Conservation (phyloP, 768 basidiomycete genomes). For the Hypsizygus marmoreus region DNA sequence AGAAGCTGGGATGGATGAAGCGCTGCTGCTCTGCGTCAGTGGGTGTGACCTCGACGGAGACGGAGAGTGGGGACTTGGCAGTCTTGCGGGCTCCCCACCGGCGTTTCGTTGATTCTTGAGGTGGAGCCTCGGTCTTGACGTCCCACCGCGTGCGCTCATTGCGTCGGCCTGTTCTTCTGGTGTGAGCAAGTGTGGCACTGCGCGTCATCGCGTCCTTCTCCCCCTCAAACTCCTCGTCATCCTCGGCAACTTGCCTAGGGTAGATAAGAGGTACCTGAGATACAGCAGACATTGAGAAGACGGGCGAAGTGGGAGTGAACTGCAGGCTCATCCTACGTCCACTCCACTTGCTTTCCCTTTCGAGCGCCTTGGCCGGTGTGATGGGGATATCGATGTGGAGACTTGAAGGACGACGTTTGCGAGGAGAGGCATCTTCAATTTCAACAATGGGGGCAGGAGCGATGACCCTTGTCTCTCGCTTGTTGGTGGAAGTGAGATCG, state of each 20-base stretch:
- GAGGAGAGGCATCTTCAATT: slow-evolving; percentile 3
- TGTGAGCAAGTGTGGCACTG: slow-evolving; percentile 37
- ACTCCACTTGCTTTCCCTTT: neutral
- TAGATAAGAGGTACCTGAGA: slow-evolving; percentile 8
- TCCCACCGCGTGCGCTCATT: no score
- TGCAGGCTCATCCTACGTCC: slow-evolving; percentile 57
- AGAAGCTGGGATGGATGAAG: slow-evolving; percentile 37
- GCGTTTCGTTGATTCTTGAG: no score
- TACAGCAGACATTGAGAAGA: slow-evolving; percentile 28
- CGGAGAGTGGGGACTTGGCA: neutral
- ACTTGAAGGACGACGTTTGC: slow-evolving; percentile 20
- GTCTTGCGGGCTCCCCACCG: slow-evolving; percentile 2
- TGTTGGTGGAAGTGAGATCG: slow-evolving; percentile 52
- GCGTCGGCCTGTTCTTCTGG: no score
- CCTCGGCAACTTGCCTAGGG: slow-evolving; percentile 16
- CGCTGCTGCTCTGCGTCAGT: slow-evolving; percentile 13
- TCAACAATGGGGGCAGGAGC: slow-evolving; percentile 26
- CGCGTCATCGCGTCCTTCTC: slow-evolving; percentile 46
- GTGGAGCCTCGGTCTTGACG: no score
- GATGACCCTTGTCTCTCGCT: slow-evolving; percentile 23
- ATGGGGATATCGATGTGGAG: slow-evolving; percentile 24
- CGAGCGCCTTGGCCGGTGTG: slow-evolving; percentile 3
- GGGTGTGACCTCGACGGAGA: no score
- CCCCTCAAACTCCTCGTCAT: slow-evolving; percentile 35
- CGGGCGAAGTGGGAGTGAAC: slow-evolving; percentile 59